Evolutionary conservation across 2,329 filamentous ascomycete genomes (phyloP).

Genomic region (Raffaelea deltoideospora): DNA sequence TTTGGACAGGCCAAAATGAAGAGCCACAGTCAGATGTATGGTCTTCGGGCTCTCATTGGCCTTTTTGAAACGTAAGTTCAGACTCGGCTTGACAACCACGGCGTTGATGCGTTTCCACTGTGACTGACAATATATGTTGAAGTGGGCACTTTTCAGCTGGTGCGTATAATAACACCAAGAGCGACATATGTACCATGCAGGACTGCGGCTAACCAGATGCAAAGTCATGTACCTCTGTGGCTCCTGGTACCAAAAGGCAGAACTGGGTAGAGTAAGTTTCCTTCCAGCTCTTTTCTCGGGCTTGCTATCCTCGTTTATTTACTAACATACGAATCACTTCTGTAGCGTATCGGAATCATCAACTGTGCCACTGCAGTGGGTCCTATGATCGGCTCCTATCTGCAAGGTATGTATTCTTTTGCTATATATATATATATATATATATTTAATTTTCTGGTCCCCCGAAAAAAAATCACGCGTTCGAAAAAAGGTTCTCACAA

Average conservation of each 20-base stretch:
- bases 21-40: constrained; percentile 7
- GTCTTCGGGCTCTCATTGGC: constrained; percentile 2
- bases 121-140: background rate
- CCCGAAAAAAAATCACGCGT: too few species aligned
- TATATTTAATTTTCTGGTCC: too few species aligned
- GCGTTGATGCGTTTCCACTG: background rate
- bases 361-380: constrained; percentile 9
- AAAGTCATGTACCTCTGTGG: constrained; percentile 7
- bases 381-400: constrained; percentile 15
- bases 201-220: background rate
- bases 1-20: constrained; percentile 6
- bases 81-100: background rate
- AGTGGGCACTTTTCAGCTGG: constrained; percentile 8
- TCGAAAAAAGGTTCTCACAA: too few species aligned
- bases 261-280: constrained; percentile 2
- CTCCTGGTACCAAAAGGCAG: constrained; percentile 6
- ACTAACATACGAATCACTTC: too few species aligned
- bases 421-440: too few species aligned
- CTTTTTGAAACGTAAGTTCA: constrained; percentile 7
- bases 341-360: constrained; percentile 6
- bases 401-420: constrained; percentile 9
- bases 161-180: background rate
- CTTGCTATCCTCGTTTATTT: background rate
- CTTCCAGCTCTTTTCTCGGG: background rate
- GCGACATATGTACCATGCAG: background rate